phyloP scores from a whole-genome alignment of 2,329 filamentous ascomycete genomes.

The Cladorrhinum sp. region DNA sequence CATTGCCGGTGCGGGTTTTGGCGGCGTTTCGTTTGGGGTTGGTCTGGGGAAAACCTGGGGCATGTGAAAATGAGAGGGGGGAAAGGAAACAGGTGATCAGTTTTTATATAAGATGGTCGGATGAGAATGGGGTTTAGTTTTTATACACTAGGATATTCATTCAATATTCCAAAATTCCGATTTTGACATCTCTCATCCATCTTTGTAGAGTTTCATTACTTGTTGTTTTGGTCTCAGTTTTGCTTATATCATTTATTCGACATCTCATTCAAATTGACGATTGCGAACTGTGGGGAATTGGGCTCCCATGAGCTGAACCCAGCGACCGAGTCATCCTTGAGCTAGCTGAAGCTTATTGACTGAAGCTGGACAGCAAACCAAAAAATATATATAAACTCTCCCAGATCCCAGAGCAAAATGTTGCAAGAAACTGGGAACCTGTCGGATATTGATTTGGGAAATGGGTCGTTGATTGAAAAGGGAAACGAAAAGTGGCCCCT shows the following conservation, averaged over 20 bases:
- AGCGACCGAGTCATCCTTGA: neutral
- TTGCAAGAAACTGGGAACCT: too few species aligned
- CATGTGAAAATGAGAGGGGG: slow-evolving; percentile 7
- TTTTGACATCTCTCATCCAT: too few species aligned
- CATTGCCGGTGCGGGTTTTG: slow-evolving; percentile 12
- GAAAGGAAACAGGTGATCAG: neutral
- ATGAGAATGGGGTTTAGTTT: too few species aligned
- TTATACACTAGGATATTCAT: too few species aligned
- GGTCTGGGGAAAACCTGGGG: neutral
- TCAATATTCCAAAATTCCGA: too few species aligned
- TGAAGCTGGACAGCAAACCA: neutral
- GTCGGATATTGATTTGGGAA: too few species aligned
- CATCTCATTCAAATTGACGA: neutral
- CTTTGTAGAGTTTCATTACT: too few species aligned
- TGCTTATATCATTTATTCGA: too few species aligned
- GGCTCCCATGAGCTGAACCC: neutral
- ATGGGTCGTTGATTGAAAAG: neutral
- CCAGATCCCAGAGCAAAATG: too few species aligned
- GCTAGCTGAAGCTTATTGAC: neutral
- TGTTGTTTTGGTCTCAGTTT: too few species aligned
- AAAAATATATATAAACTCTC: neutral
- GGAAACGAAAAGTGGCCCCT: neutral
- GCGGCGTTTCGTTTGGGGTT: slow-evolving; percentile 10
- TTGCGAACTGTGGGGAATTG: too few species aligned
- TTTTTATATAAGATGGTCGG: neutral